These are phyloP conservation scores for Ajuga chamaepitys DNA, from an alignment of 257 asterid species.

Conservation along the genomic window DNA sequence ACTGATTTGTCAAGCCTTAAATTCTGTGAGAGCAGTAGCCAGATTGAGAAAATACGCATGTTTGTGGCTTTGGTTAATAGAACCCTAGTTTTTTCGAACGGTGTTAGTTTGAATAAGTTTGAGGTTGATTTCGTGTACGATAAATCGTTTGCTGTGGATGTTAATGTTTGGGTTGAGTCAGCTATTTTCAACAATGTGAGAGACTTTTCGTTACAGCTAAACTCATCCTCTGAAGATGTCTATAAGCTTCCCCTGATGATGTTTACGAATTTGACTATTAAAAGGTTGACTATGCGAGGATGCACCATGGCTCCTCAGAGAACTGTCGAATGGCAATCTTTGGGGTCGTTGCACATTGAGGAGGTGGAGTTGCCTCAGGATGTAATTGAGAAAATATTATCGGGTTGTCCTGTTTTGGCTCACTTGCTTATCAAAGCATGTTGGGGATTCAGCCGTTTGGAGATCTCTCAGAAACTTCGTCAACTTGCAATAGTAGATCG, in stretches of 20 bases:
- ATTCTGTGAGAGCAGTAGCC: neutral
- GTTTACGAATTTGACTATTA: neutral
- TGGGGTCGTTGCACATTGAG: neutral
- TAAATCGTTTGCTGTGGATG: neutral
- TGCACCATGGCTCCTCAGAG: neutral
- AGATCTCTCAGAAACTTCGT: neutral
- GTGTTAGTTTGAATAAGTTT: neutral
- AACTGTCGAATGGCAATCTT: neutral
- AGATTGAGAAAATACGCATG: neutral
- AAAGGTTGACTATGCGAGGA: neutral
- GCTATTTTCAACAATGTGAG: neutral
- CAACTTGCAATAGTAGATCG: neutral
- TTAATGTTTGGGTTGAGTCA: conserved; percentile 8
- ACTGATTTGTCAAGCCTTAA: neutral
- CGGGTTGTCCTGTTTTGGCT: conserved; percentile 8
- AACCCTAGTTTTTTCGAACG: neutral
- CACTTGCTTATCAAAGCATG: neutral
- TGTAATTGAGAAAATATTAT: neutral
- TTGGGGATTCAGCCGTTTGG: neutral
- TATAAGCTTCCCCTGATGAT: conserved; percentile 1
- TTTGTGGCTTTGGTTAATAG: conserved; percentile 1
- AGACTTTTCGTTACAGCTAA: neutral
- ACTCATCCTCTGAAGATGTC: accelerated
- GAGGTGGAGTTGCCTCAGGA: neutral
- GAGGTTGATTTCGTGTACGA: neutral